Percentiles rank a stretch among this genome's conserved stretches.
These are phyloP conservation scores for Chlorophyllum brunneum DNA, from an alignment of 768 basidiomycete genomes.

Conservation along the genomic window DNA sequence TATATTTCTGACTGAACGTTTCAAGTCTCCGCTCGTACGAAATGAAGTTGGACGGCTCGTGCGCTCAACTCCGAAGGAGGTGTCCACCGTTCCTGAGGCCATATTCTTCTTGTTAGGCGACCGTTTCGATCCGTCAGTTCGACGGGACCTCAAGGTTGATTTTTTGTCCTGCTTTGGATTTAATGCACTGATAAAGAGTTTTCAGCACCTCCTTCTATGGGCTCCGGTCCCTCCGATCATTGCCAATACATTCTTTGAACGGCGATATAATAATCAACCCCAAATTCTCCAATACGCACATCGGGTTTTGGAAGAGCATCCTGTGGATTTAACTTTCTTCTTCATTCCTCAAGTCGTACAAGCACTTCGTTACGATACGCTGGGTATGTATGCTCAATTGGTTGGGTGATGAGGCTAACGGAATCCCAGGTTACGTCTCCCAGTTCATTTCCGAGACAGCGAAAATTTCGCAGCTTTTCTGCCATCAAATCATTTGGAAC, in stretches of 20 bases:
- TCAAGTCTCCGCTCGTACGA: conserved; percentile 63
- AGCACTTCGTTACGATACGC: conserved; percentile 84
- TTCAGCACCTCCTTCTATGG: conserved; percentile 87
- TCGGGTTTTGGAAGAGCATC: conserved; percentile 90
- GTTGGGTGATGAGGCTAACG: not conserved
- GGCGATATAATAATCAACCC: conserved; percentile 78
- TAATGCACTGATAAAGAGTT: not conserved
- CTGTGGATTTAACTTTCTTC: conserved; percentile 94
- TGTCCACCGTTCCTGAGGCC: conserved; percentile 77
- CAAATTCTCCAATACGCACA: conserved; percentile 93
- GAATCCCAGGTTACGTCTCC: conserved; percentile 77
- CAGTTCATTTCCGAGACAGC: conserved; percentile 97
- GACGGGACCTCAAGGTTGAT: conserved; percentile 72
- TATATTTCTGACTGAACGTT: conserved; percentile 82
- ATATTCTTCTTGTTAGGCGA: conserved; percentile 78
- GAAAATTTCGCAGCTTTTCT: conserved; percentile 95
- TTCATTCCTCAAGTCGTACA: conserved; percentile 99
- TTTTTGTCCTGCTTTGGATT: not conserved
- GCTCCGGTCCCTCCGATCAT: conserved; percentile 80
- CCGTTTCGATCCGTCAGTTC: conserved; percentile 48
- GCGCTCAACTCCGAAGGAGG: conserved; percentile 64
- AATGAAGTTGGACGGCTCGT: conserved; percentile 76
- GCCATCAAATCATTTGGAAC: conserved; percentile 99
- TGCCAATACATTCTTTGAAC: conserved; percentile 83
- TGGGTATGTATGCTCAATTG: conserved; percentile 48